Base-by-base conservation (phyloP, 208 protist genomes). In the Acanthamoeba healyi region DNA sequence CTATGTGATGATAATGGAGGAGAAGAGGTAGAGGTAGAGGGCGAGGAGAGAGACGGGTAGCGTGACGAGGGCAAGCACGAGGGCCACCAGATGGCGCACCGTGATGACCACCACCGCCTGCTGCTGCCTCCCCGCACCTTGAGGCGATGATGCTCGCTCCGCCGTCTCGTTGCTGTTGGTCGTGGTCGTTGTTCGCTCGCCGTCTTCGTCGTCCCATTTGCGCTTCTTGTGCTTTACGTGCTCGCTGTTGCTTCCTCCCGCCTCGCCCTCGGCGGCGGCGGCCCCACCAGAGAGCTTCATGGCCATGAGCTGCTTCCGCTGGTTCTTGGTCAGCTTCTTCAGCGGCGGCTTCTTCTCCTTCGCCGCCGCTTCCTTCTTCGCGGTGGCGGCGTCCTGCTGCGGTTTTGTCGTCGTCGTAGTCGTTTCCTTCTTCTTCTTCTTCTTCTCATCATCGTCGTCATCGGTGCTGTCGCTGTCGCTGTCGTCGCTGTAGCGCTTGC, bases 291-390 rank as follows among this genome's bases (percentile, higher is more conserved):
- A 17, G 9, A 32, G 5, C 58, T 65, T 65, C 26, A 32, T 2
- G 58, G 58, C 58, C 58, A 65, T 65, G 26, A 65, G 58, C 58
- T 65, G 58, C 58, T 65, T 65, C 58, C 58, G 4, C 58, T 65
- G 58, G n/a, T 65, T 65, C 58, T 65, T 65, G 58, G 26, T 65
- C 58, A 32, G 58, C 58, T 65, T 65, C 58, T 65, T 65, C 26
- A 65, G 26, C 58, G 1, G 2, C 5, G 32, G 26, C 58, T 65
- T 65, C 24, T 26, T 32, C 58, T n/a, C 58, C 26, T 17, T 12
- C 26, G 2, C 58, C 3, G 58, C 58, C 58, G 19, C 32, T 26
- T 2, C 2, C 26, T 65, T 65, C 24, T 26, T 32, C 5, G 26
- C 58, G 24, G 9, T 6, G 10, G 49, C 15, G 49, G 49, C 49